Conservation (phyloP, 306 rosid species). For the Gastrolobium bilobum region DNA sequence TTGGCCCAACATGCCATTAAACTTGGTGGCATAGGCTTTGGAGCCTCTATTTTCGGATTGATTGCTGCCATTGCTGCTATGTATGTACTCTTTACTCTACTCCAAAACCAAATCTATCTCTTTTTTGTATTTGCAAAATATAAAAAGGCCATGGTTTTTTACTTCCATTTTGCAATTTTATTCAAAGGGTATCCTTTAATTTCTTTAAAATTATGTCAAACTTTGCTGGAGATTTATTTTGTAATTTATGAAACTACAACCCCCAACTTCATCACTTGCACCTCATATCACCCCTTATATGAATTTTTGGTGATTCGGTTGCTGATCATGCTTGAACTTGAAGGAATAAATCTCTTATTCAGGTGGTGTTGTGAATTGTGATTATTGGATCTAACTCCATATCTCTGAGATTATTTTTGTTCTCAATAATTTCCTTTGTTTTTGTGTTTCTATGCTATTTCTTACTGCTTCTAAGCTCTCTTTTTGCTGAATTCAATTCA, state of each 20-base stretch:
- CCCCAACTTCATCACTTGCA: not conserved
- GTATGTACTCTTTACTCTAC: slow-evolving; percentile 45
- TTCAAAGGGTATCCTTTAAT: not conserved
- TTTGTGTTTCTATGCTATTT: too few relatives aligned
- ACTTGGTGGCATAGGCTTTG: slow-evolving; percentile 72
- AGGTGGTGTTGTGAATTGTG: too few relatives aligned
- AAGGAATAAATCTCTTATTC: not conserved
- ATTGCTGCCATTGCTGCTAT: slow-evolving; percentile 83
- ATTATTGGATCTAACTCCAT: too few relatives aligned
- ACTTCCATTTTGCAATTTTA: not conserved
- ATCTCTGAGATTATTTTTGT: too few relatives aligned
- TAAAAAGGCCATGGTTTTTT: not conserved
- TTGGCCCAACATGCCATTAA: slow-evolving; percentile 68
- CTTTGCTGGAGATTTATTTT: not conserved
- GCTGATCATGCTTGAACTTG: not conserved
- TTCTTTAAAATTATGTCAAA: not conserved
- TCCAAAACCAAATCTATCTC: not conserved
- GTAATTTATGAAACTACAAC: not conserved
- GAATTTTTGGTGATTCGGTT: not conserved
- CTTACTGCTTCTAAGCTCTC: too few relatives aligned
- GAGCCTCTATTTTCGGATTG: slow-evolving; percentile 71
- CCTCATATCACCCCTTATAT: not conserved
- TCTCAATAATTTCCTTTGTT: too few relatives aligned
- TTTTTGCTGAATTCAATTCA: too few relatives aligned
- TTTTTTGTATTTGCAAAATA: not conserved